Percentiles rank a stretch among this genome's conserved stretches.
phyloP scores from a whole-genome alignment of 495 filamentous ascomycete genomes.

The Neurospora terricola region DNA sequence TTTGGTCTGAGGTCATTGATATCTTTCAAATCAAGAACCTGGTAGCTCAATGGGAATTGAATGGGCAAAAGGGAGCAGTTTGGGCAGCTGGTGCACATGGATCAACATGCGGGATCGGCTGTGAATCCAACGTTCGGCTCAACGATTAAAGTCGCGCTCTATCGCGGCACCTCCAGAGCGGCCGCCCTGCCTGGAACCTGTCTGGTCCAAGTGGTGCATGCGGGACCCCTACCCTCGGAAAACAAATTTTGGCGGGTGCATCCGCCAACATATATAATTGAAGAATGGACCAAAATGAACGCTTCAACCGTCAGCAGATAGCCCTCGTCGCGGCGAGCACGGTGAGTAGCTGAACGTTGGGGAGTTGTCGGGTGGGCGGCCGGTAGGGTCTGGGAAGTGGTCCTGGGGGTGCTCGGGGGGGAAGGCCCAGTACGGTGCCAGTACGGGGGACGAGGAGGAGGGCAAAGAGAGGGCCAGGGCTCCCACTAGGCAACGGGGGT shows the following conservation, averaged over 20 bases:
- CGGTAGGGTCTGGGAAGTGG: conserved; percentile 8
- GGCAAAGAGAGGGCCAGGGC: background rate
- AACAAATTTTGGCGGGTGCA: conserved; percentile 10
- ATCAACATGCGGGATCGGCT: background rate
- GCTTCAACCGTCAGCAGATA: conserved; percentile 13
- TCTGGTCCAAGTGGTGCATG: conserved; percentile 3
- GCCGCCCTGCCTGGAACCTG: conserved; percentile 1
- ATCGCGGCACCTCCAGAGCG: background rate
- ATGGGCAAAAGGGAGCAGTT: background rate
- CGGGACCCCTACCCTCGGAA: conserved; percentile 25
- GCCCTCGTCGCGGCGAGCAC: conserved; percentile 17
- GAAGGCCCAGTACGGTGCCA: background rate
- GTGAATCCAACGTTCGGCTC: background rate
- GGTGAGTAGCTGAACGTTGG: conserved; percentile 24
- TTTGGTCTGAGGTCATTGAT: background rate
- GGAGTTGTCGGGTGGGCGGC: conserved; percentile 2
- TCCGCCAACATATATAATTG: conserved; percentile 13
- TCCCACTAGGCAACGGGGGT: background rate
- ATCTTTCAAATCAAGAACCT: background rate
- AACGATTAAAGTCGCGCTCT: background rate
- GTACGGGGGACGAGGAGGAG: conserved; percentile 15
- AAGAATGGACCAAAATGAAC: conserved; percentile 6
- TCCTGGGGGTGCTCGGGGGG: conserved; percentile 19
- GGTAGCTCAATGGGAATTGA: background rate
- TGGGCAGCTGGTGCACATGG: background rate